Base-by-base conservation (phyloP, 129 eudicot species). In the Artemisia argyi region DNA sequence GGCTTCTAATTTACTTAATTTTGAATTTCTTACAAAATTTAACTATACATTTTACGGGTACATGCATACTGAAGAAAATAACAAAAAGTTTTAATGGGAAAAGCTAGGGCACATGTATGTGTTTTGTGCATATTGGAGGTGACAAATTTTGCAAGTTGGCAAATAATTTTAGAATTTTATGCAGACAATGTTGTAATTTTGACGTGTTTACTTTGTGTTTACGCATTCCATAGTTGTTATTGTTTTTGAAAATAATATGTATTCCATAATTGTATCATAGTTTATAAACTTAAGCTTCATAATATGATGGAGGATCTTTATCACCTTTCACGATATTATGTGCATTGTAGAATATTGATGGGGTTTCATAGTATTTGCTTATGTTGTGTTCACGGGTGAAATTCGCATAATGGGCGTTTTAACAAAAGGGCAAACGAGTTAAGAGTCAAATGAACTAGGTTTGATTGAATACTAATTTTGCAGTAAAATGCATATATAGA, bases 71-170 rank as follows among this genome's bases (percentile, higher is more conserved):
- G 42, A 30, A 60, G 73, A 78, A 78, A 70, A 66, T 65, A 62
- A 78, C 81, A 78, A 78, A 71, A 71, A 15, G 11, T 53, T 42
- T 52, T 62, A 70, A 78, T 78, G 77, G 16, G 66, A 71, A 71
- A 78, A 70, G 77, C 26, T 71, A 54, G 77, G 72, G 77, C 81
- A 78, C 81, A 78, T 78, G 81, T 63, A 78, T 47, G 28, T 78
- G 51, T 78, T 77, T 78, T 78, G 75, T 69, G 81, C 71, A 69
- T 42, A 76, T 76, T 76, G 81, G 81, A 77, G 70, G 81, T 77
- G 81, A 77, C 81, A 77, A 77, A 77, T 61, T 69, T 68, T 77
- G 81, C 81, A 44, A 77, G 81, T 77, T 77, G 81, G 70, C 81
- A 69, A 46, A 61, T 11, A 32, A 69, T 61, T 72, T 68, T 70